phyloP scores from a whole-genome alignment of 2,329 filamentous ascomycete species.

The Juglanconis oblonga region DNA sequence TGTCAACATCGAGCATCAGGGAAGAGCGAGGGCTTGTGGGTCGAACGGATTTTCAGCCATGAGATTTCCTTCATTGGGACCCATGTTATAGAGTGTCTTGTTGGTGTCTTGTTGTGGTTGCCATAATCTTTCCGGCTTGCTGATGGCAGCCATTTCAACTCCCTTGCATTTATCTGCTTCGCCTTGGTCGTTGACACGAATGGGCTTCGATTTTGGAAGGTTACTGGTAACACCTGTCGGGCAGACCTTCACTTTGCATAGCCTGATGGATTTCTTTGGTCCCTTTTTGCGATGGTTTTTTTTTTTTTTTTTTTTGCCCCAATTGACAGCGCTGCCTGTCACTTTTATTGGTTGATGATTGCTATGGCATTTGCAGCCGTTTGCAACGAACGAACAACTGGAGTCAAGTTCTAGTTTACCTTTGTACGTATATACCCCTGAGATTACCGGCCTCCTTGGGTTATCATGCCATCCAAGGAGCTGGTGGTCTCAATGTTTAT shows the following conservation, averaged over 20 bases:
- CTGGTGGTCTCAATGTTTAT: background rate
- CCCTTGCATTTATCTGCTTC: background rate
- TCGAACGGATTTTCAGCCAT: background rate
- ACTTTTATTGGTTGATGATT: no score
- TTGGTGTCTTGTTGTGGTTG: slow-evolving; percentile 3
- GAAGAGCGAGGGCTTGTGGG: background rate
- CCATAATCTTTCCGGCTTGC: background rate
- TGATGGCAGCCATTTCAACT: background rate
- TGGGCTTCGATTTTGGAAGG: background rate
- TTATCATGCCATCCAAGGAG: background rate
- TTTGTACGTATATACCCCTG: slow-evolving; percentile 9
- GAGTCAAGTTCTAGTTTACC: background rate
- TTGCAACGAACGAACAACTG: background rate
- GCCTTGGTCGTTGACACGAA: background rate
- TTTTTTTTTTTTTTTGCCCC: background rate
- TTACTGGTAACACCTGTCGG: background rate
- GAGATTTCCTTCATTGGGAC: background rate
- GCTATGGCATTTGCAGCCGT: background rate
- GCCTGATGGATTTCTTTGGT: background rate
- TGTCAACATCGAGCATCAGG: background rate
- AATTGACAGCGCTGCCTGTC: background rate
- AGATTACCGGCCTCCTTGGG: background rate
- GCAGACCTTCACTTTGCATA: background rate
- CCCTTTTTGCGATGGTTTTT: background rate
- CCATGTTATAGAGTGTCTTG: background rate